A percentile compares a stretch with the other conserved stretches of the same genome.
Evolutionary conservation across 768 basidiomycete genomes (phyloP).

Genomic region (Coprinopsis sp.): DNA sequence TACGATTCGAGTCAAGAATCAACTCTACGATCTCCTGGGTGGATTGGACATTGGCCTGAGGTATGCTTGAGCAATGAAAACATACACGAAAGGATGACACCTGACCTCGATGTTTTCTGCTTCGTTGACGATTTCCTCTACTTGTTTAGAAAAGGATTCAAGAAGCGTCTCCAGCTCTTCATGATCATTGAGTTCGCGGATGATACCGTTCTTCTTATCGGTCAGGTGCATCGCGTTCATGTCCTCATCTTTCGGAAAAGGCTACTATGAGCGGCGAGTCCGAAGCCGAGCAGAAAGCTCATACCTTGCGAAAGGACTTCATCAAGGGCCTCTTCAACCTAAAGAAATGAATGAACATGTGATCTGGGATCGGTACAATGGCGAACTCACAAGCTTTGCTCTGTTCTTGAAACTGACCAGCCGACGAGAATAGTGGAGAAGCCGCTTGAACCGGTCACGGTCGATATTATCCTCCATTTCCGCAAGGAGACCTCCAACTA

Average conservation of each 20-base stretch:
- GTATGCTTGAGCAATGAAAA: neutral
- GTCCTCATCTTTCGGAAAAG: conserved; percentile 70
- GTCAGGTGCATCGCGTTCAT: conserved; percentile 93
- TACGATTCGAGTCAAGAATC: conserved; percentile 93
- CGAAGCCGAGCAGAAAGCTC: conserved; percentile 6
- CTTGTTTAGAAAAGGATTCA: conserved; percentile 95
- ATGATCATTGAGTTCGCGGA: conserved; percentile 73
- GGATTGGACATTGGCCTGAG: conserved; percentile 85
- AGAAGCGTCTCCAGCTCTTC: conserved; percentile 89
- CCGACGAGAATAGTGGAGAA: conserved; percentile 89
- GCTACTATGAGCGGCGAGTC: neutral
- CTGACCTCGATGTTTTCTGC: conserved; percentile 78
- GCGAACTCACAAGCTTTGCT: conserved; percentile 63
- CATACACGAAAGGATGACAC: neutral
- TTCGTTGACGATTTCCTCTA: conserved; percentile 94
- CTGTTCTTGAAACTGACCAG: conserved; percentile 88
- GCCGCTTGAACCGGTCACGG: conserved; percentile 86
- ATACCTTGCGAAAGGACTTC: conserved; percentile 88
- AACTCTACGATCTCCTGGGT: conserved; percentile 98
- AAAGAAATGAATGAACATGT: conserved; percentile 12
- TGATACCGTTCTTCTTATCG: conserved; percentile 63
- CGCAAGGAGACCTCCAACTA: conserved; percentile 84
- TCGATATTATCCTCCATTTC: conserved; percentile 96
- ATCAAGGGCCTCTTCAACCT: conserved; percentile 88
- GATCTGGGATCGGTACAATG: neutral